Percentiles rank a stretch among this genome's conserved stretches.
These are phyloP conservation scores for Gracilariopsis chorda DNA, from an alignment of 23 red algal species.

Conservation along the genomic window DNA sequence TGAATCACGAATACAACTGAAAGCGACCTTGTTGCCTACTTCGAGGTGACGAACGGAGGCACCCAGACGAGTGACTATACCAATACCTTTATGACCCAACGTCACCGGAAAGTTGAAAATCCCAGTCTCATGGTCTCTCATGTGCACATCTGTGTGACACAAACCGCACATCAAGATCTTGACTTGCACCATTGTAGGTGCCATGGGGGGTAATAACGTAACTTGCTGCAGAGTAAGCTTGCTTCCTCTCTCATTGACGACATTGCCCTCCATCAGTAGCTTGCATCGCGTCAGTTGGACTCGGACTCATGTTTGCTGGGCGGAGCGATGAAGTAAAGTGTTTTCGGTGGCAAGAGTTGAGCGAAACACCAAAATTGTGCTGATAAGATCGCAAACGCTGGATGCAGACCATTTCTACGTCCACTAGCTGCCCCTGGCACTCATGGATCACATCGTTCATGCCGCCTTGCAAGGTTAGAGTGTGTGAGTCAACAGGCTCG, in stretches of 20 bases:
- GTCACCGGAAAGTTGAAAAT: constrained; percentile 25
- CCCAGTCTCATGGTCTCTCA: constrained; percentile 45
- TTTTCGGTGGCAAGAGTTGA: too few relatives aligned
- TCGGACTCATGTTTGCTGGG: too few relatives aligned
- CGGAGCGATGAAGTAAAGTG: too few relatives aligned
- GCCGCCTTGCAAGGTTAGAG: too few relatives aligned
- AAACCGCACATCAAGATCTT: constrained; percentile 50
- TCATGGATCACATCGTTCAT: too few relatives aligned
- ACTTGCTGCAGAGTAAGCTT: constrained; percentile 25
- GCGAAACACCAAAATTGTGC: too few relatives aligned
- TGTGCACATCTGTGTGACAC: constrained; percentile 57
- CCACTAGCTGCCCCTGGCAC: too few relatives aligned
- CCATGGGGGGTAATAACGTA: constrained; percentile 12
- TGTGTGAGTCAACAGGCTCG: too few relatives aligned
- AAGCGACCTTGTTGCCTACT: constrained; percentile 23
- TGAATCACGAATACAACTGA: constrained; percentile 63
- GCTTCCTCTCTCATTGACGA: constrained; percentile 11
- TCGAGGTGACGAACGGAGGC: not conserved
- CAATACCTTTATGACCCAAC: constrained; percentile 51
- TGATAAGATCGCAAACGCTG: too few relatives aligned
- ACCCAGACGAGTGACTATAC: constrained; percentile 36
- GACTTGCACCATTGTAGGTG: constrained; percentile 46
- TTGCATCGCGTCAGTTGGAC: too few relatives aligned
- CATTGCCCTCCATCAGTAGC: constrained; percentile 20
- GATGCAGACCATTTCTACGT: too few relatives aligned